These are phyloP conservation scores for Melaleuca quinquenervia DNA, from an alignment of 345 rosid species.

Conservation along the genomic window DNA sequence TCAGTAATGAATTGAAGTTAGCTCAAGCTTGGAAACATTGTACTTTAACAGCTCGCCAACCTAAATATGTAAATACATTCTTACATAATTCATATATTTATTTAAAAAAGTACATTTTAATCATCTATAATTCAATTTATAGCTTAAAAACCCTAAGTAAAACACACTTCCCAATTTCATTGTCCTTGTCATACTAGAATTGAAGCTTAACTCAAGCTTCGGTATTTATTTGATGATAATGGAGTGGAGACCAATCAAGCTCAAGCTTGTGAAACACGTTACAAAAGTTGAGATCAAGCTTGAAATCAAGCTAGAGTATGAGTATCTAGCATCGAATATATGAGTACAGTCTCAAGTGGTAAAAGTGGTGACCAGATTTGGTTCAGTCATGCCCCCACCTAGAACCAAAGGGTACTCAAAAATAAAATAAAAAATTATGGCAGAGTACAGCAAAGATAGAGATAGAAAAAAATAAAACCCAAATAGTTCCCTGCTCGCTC, in stretches of 20 bases:
- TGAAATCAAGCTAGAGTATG: neutral
- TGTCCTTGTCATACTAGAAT: neutral
- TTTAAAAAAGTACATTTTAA: neutral
- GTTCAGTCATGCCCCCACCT: neutral
- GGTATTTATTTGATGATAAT: neutral
- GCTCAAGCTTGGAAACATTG: neutral
- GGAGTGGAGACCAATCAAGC: neutral
- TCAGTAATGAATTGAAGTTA: neutral
- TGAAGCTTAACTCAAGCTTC: neutral
- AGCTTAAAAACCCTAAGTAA: neutral
- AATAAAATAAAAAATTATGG: neutral
- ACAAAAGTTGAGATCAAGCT: neutral
- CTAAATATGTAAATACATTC: neutral
- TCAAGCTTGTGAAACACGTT: neutral
- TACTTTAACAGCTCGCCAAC: neutral
- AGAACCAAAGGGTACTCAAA: neutral
- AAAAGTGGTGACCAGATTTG: neutral
- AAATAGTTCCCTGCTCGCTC: neutral
- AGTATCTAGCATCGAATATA: neutral
- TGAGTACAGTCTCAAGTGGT: neutral
- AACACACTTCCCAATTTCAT: neutral
- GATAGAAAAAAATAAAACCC: neutral
- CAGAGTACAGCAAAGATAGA: neutral
- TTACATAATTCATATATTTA: neutral
- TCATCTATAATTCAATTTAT: neutral